These are phyloP conservation scores for Auriculariales sp. DNA, from an alignment of 768 basidiomycete species.

Conservation along the genomic window DNA sequence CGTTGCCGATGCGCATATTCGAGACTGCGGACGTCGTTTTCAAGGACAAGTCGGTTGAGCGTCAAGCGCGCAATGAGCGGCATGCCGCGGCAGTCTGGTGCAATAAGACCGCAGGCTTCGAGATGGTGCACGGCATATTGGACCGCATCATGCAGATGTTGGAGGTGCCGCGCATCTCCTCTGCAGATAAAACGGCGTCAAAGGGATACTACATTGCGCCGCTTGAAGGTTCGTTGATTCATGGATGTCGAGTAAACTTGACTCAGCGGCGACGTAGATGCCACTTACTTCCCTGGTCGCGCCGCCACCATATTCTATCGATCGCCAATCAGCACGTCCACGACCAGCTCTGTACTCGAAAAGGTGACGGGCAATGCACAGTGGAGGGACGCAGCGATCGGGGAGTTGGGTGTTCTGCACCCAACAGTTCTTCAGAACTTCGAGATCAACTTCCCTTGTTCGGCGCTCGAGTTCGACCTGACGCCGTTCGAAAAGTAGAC, in stretches of 20 bases:
- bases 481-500: conserved; percentile 83
- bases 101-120: conserved; percentile 93
- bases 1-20: conserved; percentile 86
- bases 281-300: conserved; percentile 89
- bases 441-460: conserved; percentile 90
- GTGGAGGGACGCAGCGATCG: conserved; percentile 63
- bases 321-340: conserved; percentile 20
- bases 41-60: conserved; percentile 65
- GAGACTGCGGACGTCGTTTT: conserved; percentile 88
- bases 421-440: conserved; percentile 85
- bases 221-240: conserved; percentile 44
- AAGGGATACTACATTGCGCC: conserved; percentile 90
- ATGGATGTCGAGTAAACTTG: not conserved
- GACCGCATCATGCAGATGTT: conserved; percentile 94
- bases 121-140: conserved; percentile 87
- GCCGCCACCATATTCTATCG: conserved; percentile 89
- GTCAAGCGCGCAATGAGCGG: conserved; percentile 77
- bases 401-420: conserved; percentile 86
- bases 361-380: conserved; percentile 4
- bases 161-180: conserved; percentile 69
- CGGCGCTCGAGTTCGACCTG: conserved; percentile 83
- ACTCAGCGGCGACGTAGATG: conserved; percentile 35
- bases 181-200: conserved; percentile 34
- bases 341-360: conserved; percentile 14
- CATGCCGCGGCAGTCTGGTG: conserved; percentile 89